A percentile compares a stretch with the other conserved stretches of the same genome.
These are phyloP conservation scores for Debaryomycetaceae sp. DNA, from an alignment of 1,139 yeast species.

Conservation along the genomic window DNA sequence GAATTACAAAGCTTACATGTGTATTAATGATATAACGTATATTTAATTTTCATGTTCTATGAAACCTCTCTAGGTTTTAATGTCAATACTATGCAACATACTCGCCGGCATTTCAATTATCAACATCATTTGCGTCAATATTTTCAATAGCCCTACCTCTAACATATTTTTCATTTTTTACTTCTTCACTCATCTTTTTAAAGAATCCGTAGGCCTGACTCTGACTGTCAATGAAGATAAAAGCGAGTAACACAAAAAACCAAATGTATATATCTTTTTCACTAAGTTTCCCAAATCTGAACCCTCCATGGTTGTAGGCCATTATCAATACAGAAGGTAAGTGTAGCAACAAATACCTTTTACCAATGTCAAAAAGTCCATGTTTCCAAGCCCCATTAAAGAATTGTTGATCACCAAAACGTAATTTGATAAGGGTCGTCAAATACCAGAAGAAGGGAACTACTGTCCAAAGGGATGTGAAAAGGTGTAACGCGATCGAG, in stretches of 20 bases:
- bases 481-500: constrained; percentile 16
- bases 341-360: constrained; percentile 12
- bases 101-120: background rate
- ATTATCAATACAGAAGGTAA: constrained; percentile 11
- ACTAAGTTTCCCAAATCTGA: background rate
- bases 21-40: too few species aligned
- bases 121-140: constrained; percentile 26
- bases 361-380: constrained; percentile 11
- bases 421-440: constrained; percentile 3
- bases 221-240: constrained; percentile 11
- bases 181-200: constrained; percentile 35
- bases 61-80: too few species aligned
- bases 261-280: constrained; percentile 8
- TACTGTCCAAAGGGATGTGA: constrained; percentile 22
- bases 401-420: constrained; percentile 3
- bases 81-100: too few species aligned
- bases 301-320: constrained; percentile 4
- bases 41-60: too few species aligned
- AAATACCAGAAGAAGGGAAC: constrained; percentile 11
- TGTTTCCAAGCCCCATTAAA: constrained; percentile 5
- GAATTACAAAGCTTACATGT: too few species aligned
- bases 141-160: constrained; percentile 63
- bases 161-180: constrained; percentile 59
- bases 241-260: constrained; percentile 11
- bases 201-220: constrained; percentile 11